phyloP scores from a whole-genome alignment of 768 basidiomycete genomes.

The Inosperma sp. region DNA sequence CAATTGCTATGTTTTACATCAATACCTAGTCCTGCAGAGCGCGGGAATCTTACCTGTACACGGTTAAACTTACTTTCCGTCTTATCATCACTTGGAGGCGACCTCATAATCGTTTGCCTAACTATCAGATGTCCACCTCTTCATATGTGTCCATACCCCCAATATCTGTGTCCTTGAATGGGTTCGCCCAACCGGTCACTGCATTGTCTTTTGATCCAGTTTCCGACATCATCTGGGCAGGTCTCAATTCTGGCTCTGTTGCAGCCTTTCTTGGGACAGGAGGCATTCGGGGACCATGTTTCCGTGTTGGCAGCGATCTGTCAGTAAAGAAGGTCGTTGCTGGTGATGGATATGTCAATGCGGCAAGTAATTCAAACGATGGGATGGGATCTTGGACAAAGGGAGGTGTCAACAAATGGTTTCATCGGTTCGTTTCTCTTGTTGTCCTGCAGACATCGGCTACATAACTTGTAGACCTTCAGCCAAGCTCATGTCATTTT shows the following conservation, averaged over 20 bases:
- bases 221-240: constrained; percentile 87
- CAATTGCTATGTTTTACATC: no score
- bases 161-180: constrained; percentile 18
- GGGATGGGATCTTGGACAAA: constrained; percentile 80
- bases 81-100: no score
- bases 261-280: constrained; percentile 60
- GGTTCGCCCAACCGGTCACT: constrained; percentile 53
- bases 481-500: constrained; percentile 38
- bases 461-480: constrained; percentile 22
- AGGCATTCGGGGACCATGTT: constrained; percentile 66
- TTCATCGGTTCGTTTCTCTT: constrained; percentile 45
- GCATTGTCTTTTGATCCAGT: constrained; percentile 87
- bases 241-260: constrained; percentile 66
- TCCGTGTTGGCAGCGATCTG: constrained; percentile 63
- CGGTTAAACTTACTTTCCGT: no score
- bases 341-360: constrained; percentile 76
- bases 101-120: no score
- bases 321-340: constrained; percentile 71
- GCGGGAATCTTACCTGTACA: no score
- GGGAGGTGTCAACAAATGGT: constrained; percentile 85
- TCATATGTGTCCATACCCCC: constrained; percentile 23
- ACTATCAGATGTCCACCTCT: no score
- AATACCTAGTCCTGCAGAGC: no score
- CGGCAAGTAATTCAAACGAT: constrained; percentile 51
- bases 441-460: background rate